Conservation (phyloP, 257 asterid genomes). For the Buddleja alternifolia region DNA sequence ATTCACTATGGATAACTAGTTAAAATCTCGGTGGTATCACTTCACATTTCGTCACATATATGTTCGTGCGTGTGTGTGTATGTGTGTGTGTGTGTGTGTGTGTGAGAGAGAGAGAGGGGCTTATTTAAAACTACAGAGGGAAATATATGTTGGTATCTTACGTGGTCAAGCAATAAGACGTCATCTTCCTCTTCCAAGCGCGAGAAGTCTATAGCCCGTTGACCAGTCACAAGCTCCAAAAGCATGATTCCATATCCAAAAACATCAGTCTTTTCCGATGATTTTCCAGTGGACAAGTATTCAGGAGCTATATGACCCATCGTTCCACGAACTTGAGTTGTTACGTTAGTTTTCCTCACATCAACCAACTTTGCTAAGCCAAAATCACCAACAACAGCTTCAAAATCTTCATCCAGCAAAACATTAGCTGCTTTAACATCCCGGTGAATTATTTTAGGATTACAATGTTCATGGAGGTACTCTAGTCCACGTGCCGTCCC, state of each 20-base stretch:
- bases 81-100: no score
- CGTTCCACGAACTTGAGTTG: constrained; percentile 97
- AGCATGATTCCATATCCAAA: constrained; percentile 98
- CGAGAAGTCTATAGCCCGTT: constrained; percentile 95
- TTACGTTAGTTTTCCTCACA: constrained; percentile 85
- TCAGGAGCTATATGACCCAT: constrained; percentile 99
- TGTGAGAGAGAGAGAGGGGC: background rate
- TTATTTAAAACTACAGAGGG: background rate
- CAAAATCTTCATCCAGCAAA: constrained; percentile 84
- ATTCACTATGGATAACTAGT: no score
- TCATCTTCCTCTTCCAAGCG: constrained; percentile 98
- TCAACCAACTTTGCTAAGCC: constrained; percentile 96
- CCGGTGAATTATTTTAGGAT: constrained; percentile 92
- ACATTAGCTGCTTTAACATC: constrained; percentile 99
- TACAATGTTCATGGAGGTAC: constrained; percentile 93
- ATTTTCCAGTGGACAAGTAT: constrained; percentile 92
- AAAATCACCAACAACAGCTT: constrained; percentile 96
- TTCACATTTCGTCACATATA: no score
- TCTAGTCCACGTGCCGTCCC: constrained; percentile 97
- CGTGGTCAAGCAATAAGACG: constrained; percentile 90
- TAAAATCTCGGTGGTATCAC: no score
- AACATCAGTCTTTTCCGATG: constrained; percentile 92
- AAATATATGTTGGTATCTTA: constrained; percentile 39
- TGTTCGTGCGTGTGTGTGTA: background rate
- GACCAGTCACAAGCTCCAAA: constrained; percentile 91